phyloP scores from a whole-genome alignment of 2,329 filamentous ascomycete species.

The Lizonia empirigonia region DNA sequence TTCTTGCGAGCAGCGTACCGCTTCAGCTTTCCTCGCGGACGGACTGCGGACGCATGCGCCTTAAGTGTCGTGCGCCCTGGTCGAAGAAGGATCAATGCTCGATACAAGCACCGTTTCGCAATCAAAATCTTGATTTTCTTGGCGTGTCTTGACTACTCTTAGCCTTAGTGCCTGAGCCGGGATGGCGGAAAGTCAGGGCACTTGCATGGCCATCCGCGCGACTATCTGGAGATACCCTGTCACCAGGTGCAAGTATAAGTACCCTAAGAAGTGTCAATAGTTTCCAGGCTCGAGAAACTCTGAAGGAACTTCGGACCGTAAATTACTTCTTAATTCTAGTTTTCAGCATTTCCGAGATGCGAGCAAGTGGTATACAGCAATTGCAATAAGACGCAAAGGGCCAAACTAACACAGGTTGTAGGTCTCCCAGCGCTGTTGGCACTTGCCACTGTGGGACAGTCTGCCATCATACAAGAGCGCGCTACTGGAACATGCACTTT shows the following conservation, averaged over 20 bases:
- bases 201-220: neutral
- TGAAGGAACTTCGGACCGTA: neutral
- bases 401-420: neutral
- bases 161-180: slow-evolving; percentile 23
- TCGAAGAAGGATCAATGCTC: neutral
- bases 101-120: slow-evolving; percentile 1
- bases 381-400: neutral
- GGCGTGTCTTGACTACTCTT: slow-evolving; percentile 23
- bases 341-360: neutral
- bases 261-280: neutral
- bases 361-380: slow-evolving; percentile 3
- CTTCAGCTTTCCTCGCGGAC: neutral
- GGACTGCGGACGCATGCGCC: neutral
- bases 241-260: slow-evolving; percentile 9
- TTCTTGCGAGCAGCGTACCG: neutral
- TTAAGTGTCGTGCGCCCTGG: neutral
- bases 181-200: slow-evolving; percentile 3
- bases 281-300: neutral
- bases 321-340: neutral
- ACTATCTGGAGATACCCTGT: neutral
- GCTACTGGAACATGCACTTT: slow-evolving; percentile 14
- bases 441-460: slow-evolving; percentile 17
- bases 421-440: slow-evolving; percentile 13
- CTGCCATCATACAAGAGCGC: slow-evolving; percentile 14
- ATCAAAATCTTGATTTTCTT: slow-evolving; percentile 15